Percentiles rank a stretch among this genome's conserved stretches.
Conservation (phyloP, 2,329 filamentous ascomycete genomes). For the Fusarium praegraminearum region DNA sequence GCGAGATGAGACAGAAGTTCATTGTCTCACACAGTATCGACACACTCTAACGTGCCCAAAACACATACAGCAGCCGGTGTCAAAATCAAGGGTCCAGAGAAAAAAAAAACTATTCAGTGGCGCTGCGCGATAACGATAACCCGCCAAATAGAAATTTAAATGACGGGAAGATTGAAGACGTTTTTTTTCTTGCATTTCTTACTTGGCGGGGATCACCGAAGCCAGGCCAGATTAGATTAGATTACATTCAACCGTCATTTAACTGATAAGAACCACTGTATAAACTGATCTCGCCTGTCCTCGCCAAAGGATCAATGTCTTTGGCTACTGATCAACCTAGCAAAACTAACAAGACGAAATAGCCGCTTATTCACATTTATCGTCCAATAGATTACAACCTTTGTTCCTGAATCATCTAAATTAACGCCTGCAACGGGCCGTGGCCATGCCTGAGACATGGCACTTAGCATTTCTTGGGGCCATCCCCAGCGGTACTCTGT, state of each 20-base stretch:
- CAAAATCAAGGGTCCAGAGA: constrained; percentile 18
- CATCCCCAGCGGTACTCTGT: neutral
- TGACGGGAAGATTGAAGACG: neutral
- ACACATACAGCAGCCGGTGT: constrained; percentile 19
- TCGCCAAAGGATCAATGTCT: neutral
- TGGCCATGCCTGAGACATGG: constrained; percentile 17
- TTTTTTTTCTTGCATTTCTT: neutral
- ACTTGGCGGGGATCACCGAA: constrained; percentile 18
- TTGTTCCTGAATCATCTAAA: neutral
- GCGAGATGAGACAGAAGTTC: constrained; percentile 26
- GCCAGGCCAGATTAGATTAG: constrained; percentile 7
- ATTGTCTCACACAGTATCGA: constrained; percentile 14
- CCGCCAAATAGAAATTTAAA: constrained; percentile 34
- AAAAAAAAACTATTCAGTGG: constrained; percentile 45
- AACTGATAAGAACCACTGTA: neutral
- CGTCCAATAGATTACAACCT: constrained; percentile 11
- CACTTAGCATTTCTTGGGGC: constrained; percentile 6
- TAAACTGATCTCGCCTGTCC: neutral
- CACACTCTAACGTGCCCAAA: constrained; percentile 27
- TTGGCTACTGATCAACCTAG: neutral
- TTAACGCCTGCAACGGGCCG: constrained; percentile 30
- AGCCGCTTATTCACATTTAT: constrained; percentile 3
- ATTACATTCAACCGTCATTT: neutral
- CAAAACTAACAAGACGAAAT: constrained; percentile 1
- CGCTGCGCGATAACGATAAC: constrained; percentile 58